A percentile compares a stretch with the other conserved stretches of the same genome.
phyloP scores from a whole-genome alignment of 2,329 filamentous ascomycete species.

The Trichophyton benhamiae region DNA sequence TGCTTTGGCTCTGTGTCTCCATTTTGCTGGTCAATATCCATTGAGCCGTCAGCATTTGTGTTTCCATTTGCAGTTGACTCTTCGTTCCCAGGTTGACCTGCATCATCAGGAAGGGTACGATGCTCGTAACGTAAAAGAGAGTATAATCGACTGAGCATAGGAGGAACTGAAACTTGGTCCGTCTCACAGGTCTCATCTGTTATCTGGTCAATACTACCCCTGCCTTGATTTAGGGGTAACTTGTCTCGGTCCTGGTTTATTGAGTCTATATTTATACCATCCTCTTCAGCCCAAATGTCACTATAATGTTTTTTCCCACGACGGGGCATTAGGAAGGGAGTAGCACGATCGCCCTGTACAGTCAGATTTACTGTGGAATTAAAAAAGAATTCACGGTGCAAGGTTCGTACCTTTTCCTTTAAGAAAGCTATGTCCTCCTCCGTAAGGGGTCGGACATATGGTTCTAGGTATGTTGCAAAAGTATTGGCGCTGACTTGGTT shows the following conservation, averaged over 20 bases:
- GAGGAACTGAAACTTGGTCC: conserved; percentile 78
- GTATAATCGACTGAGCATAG: conserved; percentile 69
- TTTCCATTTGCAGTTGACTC: conserved; percentile 24
- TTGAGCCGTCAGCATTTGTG: conserved; percentile 34
- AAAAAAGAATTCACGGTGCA: background rate
- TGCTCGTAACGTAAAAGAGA: conserved; percentile 68
- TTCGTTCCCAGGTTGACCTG: conserved; percentile 44
- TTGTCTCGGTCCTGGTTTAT: conserved; percentile 50
- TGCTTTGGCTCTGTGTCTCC: conserved; percentile 34
- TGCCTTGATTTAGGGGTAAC: conserved; percentile 65
- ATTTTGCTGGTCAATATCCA: conserved; percentile 38
- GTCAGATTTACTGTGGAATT: conserved; percentile 9
- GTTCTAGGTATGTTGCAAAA: conserved; percentile 84
- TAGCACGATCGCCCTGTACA: conserved; percentile 59
- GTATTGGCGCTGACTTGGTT: conserved; percentile 91
- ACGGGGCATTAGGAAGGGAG: conserved; percentile 74
- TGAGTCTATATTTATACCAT: conserved; percentile 66
- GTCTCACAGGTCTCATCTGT: conserved; percentile 77
- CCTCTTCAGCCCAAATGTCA: conserved; percentile 89
- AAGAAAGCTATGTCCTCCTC: conserved; percentile 93
- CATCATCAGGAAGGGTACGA: conserved; percentile 41
- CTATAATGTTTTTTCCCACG: conserved; percentile 75
- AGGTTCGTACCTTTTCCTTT: conserved; percentile 53
- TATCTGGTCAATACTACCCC: conserved; percentile 76
- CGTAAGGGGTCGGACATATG: conserved; percentile 75